Conservation (phyloP, 225 moss, liverwort and hornwort species). For the Polytrichum commune region DNA sequence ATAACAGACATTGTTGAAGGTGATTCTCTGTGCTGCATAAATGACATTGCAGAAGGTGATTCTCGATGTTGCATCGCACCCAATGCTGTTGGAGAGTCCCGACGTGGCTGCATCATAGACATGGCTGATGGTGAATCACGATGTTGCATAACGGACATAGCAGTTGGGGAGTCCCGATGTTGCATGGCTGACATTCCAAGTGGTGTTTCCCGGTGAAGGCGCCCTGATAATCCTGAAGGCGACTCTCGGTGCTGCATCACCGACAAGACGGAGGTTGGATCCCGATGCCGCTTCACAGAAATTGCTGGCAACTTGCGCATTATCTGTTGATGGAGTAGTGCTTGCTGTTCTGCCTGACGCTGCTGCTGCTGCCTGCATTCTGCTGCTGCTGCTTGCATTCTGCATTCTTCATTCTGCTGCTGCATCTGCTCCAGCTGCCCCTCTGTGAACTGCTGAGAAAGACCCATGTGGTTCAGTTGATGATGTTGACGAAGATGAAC, state of each 20-base stretch:
- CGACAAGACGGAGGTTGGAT: slow-evolving; percentile 33
- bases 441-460: slow-evolving; percentile 38
- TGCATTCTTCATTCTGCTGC: slow-evolving; percentile 29
- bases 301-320: slow-evolving; percentile 40
- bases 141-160: slow-evolving; percentile 33
- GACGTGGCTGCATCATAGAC: slow-evolving; percentile 32
- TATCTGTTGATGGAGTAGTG: slow-evolving; percentile 45
- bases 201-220: slow-evolving; percentile 47
- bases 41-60: slow-evolving; percentile 10
- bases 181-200: slow-evolving; percentile 37
- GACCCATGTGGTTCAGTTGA: slow-evolving; percentile 28
- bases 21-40: slow-evolving; percentile 48
- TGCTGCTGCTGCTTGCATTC: slow-evolving; percentile 20
- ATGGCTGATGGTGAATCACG: slow-evolving; percentile 48
- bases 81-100: slow-evolving; percentile 16
- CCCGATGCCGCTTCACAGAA: slow-evolving; percentile 49
- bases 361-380: slow-evolving; percentile 20
- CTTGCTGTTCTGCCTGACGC: slow-evolving; percentile 18
- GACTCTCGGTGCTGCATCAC: slow-evolving; percentile 49
- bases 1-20: slow-evolving; percentile 63
- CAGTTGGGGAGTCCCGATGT: slow-evolving; percentile 44
- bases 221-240: slow-evolving; percentile 42
- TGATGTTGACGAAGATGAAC: slow-evolving; percentile 51
- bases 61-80: slow-evolving; percentile 10
- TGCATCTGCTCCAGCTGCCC: slow-evolving; percentile 65